These are phyloP conservation scores for Boletus albobrunnescens DNA, from an alignment of 1,284 basidiomycete species.

Conservation along the genomic window DNA sequence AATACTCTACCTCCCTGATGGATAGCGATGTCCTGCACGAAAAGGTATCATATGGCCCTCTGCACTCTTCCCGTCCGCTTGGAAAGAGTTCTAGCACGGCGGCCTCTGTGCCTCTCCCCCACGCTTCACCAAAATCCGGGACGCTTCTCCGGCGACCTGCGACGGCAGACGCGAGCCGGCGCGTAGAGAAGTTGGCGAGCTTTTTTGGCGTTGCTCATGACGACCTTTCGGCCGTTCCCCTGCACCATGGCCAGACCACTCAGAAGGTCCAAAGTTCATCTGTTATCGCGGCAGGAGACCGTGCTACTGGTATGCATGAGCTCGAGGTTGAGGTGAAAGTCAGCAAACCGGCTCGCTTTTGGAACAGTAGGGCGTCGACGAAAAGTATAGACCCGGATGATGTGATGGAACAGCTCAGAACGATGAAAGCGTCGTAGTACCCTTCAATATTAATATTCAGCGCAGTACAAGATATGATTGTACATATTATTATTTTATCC, in stretches of 20 bases:
- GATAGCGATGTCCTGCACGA: not conserved
- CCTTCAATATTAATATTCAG: not conserved
- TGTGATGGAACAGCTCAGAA: constrained; percentile 47
- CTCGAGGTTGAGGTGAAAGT: constrained; percentile 39
- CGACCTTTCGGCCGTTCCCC: constrained; percentile 36
- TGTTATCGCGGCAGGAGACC: constrained; percentile 6
- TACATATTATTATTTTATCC: constrained; percentile 10
- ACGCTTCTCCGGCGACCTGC: not conserved
- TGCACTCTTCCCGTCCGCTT: not conserved
- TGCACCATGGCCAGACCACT: not conserved
- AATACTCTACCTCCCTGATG: not conserved
- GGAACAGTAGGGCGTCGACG: constrained; percentile 31
- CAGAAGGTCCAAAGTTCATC: not conserved
- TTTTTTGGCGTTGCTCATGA: constrained; percentile 58
- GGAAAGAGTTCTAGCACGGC: not conserved
- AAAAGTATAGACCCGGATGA: constrained; percentile 38
- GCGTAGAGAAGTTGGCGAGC: constrained; percentile 46
- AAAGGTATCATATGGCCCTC: not conserved
- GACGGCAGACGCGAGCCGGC: constrained; percentile 7
- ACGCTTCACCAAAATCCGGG: not conserved
- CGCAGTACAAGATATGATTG: not conserved
- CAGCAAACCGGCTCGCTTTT: constrained; percentile 36
- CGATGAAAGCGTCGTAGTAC: constrained; percentile 38
- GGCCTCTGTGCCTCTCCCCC: not conserved
- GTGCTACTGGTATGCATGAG: constrained; percentile 1